phyloP scores from a whole-genome alignment of 208 protist genomes.

The Acanthamoeba lenticulata region DNA sequence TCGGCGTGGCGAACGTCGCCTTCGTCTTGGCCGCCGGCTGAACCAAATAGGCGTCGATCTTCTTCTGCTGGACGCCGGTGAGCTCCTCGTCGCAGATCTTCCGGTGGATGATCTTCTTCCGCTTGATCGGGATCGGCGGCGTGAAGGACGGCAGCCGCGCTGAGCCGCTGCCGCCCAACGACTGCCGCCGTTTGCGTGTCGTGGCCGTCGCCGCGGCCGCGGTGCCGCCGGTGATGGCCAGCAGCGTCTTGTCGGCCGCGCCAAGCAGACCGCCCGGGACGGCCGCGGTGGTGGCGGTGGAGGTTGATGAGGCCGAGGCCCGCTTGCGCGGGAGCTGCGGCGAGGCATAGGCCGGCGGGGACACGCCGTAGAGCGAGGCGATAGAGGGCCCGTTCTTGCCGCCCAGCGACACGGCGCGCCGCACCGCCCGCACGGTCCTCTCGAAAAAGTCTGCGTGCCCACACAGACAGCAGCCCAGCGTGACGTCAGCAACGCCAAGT shows the following conservation, averaged over 20 bases:
- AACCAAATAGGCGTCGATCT: background rate
- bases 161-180: constrained; percentile 3
- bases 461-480: background rate
- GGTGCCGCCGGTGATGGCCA: background rate
- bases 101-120: background rate
- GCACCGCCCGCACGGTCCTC: background rate
- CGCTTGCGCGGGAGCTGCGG: background rate
- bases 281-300: background rate
- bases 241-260: no score
- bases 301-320: background rate
- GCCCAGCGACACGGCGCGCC: background rate
- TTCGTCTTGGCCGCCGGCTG: background rate
- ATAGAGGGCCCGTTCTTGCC: background rate
- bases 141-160: background rate
- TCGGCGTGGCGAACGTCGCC: background rate
- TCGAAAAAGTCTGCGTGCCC: background rate
- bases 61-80: constrained; percentile 2
- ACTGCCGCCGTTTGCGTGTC: background rate
- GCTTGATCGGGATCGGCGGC: constrained; percentile 30
- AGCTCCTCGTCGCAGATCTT: constrained; percentile 60
- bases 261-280: no score
- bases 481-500: no score
- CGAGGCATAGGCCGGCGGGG: background rate
- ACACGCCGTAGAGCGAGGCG: background rate
- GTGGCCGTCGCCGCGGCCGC: background rate